A percentile compares a stretch with the other conserved stretches of the same genome.
Evolutionary conservation across 1,284 basidiomycete species (phyloP).

Genomic region (Pseudozyma sp.): DNA sequence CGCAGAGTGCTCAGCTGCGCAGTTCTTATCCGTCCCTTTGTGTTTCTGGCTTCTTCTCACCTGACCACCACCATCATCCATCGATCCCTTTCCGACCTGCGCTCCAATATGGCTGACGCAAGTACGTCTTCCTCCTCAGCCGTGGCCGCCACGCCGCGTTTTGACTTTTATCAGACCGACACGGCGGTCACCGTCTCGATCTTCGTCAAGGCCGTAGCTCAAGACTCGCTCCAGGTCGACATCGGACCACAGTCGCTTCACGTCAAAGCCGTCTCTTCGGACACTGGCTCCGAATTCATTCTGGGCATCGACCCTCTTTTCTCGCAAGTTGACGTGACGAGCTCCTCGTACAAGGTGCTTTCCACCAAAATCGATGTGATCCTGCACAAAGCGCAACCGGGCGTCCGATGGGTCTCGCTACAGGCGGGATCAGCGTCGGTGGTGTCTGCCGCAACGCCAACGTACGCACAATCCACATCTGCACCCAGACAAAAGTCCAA

Average conservation of each 20-base stretch:
- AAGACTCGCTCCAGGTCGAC: slow-evolving; percentile 44
- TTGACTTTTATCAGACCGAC: slow-evolving; percentile 68
- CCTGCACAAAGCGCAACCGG: slow-evolving; percentile 49
- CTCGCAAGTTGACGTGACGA: slow-evolving; percentile 29
- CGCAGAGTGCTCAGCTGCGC: slow-evolving; percentile 1
- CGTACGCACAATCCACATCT: slow-evolving; percentile 11
- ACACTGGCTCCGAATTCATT: slow-evolving; percentile 28
- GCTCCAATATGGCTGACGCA: slow-evolving; percentile 13
- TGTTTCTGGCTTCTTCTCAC: slow-evolving; percentile 24
- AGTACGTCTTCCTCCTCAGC: slow-evolving; percentile 1
- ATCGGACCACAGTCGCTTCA: slow-evolving; percentile 22
- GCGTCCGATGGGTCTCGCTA: slow-evolving; percentile 45
- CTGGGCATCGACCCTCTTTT: slow-evolving; percentile 48
- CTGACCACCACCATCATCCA: slow-evolving; percentile 15
- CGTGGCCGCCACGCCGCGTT: slow-evolving; percentile 32
- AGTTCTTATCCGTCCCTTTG: slow-evolving; percentile 5
- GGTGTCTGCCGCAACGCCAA: slow-evolving; percentile 19
- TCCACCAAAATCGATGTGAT: slow-evolving; percentile 61
- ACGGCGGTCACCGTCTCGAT: slow-evolving; percentile 58
- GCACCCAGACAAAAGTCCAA: slow-evolving; percentile 46
- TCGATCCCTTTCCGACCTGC: not conserved
- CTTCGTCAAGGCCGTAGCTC: slow-evolving; percentile 56
- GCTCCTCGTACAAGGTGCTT: slow-evolving; percentile 45
- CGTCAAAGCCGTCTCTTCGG: slow-evolving; percentile 25
- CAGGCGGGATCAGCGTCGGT: slow-evolving; percentile 8